A percentile compares a stretch with the other conserved stretches of the same genome.
Conservation (phyloP, 2,329 filamentous ascomycete genomes). For the Diaporthe australafricana region DNA sequence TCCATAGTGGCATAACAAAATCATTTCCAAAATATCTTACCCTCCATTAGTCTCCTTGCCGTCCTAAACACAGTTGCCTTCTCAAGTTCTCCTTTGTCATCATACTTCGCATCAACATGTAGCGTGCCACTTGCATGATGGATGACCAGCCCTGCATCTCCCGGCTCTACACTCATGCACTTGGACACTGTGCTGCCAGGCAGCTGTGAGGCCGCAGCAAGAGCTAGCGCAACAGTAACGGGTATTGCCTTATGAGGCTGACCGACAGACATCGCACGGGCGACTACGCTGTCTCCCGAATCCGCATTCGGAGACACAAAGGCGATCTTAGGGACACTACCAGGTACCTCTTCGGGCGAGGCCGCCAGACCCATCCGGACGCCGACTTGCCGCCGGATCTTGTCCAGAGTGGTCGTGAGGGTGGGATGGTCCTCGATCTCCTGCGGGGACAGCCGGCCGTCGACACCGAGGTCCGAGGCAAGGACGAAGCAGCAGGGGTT, state of each 20-base stretch:
- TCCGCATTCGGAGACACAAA: conserved; percentile 51
- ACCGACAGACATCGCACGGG: conserved; percentile 59
- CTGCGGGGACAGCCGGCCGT: conserved; percentile 40
- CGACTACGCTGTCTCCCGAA: conserved; percentile 51
- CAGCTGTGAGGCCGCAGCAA: conserved; percentile 53
- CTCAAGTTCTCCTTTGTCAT: conserved; percentile 50
- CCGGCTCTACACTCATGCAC: conserved; percentile 40
- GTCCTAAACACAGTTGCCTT: conserved; percentile 60
- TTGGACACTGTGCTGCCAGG: conserved; percentile 55
- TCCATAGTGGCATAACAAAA: too few relatives aligned
- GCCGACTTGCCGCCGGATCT: conserved; percentile 51
- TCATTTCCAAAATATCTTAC: conserved; percentile 54
- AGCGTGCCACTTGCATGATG: conserved; percentile 60
- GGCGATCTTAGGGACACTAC: conserved; percentile 59
- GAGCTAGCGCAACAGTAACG: conserved; percentile 53
- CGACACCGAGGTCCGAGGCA: conserved; percentile 46
- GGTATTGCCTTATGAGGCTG: conserved; percentile 58
- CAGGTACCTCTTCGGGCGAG: conserved; percentile 49
- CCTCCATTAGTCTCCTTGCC: conserved; percentile 62
- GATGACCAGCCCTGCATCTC: conserved; percentile 49
- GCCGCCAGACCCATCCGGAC: conserved; percentile 54
- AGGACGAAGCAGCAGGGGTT: conserved; percentile 57
- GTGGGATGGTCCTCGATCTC: conserved; percentile 46
- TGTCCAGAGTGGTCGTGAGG: conserved; percentile 49
- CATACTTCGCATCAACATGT: conserved; percentile 57